Evolutionary conservation across 148 eudicot genomes (phyloP), one percentile per base, ranked within the genome.

Genomic region (Amaranthus palmeri): DNA sequence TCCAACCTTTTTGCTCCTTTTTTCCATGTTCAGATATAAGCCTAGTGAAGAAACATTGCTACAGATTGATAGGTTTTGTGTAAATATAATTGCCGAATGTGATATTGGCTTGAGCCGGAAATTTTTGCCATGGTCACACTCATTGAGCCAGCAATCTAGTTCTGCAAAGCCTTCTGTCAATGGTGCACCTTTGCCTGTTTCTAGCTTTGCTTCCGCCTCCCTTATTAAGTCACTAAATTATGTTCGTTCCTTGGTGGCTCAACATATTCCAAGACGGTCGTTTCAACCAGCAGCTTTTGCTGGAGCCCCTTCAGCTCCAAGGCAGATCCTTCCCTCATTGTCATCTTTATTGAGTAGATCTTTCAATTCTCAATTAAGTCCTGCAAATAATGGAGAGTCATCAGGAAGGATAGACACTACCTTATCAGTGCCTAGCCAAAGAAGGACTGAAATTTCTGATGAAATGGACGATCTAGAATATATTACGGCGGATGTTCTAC

Each of bases 191-290:
- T 72, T 95, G 82, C 96, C 98, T 71, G 96, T 95, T 60, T 89
- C 98, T 73, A 95, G 85, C 82, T 91, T 88, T 88, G 93, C 91
- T 72, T 95, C 93, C 51, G 74, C 71, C 48, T 82, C 96, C 66
- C 93, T 95, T 76, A 89, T 84, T 74, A 91, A 95, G 76, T 95
- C 98, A 65, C 80, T 95, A 79, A 85, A 91, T 76, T 95, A 95
- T 82, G 91, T 95, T 54, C 98, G 97, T 72, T 95, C 98, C 74
- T 80, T 95, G 76, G 96, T 95, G 74, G 88, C 88, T 54, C 97
- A 88, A 80, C 83, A 89, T 82, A 79, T 92, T 61, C 98, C 98
- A 71, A 91, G 75, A 69, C 86, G 89, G 69, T 89, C 93, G 51
- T 88, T 91, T 68, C 97, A 95, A 77, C 88, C 98, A 65, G 93